Conservation (phyloP, 106 monocot genomes). For the Dendrobium officinale region DNA sequence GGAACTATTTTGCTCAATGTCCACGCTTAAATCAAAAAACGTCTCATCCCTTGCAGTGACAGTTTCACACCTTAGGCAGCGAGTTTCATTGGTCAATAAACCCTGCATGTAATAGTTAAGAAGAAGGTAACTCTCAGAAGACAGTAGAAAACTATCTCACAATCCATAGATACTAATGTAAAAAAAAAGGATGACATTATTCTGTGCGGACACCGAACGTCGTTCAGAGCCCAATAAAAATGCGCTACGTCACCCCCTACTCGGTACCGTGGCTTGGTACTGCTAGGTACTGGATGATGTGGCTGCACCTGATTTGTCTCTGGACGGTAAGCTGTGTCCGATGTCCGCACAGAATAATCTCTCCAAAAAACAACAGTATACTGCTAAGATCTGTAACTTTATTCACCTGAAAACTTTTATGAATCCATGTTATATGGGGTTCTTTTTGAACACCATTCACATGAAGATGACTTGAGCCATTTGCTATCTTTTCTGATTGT, state of each 20-base stretch:
- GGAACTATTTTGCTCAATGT: conserved; percentile 62
- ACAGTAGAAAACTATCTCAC: conserved; percentile 5
- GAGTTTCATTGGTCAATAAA: conserved; percentile 59
- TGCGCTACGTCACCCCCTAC: too few species aligned
- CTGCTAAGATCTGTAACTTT: not conserved
- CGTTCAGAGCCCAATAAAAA: too few species aligned
- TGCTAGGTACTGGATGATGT: too few species aligned
- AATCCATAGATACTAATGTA: not conserved
- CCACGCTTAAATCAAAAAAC: conserved; percentile 51
- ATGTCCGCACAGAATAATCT: too few species aligned
- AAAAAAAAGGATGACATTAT: too few species aligned
- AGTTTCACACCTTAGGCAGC: conserved; percentile 52
- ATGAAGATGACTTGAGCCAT: conserved; percentile 25
- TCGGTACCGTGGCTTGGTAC: too few species aligned
- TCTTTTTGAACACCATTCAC: conserved; percentile 34
- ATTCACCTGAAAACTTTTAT: conserved; percentile 46
- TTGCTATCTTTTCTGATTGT: conserved; percentile 25
- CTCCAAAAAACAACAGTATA: not conserved
- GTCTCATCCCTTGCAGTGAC: conserved; percentile 60
- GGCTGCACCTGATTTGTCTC: too few species aligned
- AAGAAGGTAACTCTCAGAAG: not conserved
- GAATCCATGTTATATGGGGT: conserved; percentile 38
- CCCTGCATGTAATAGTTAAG: conserved; percentile 27
- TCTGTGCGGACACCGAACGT: too few species aligned
- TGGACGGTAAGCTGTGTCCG: too few species aligned